Evolutionary conservation across 495 filamentous ascomycete species (phyloP).

Genomic region (Penicillium alfredii): DNA sequence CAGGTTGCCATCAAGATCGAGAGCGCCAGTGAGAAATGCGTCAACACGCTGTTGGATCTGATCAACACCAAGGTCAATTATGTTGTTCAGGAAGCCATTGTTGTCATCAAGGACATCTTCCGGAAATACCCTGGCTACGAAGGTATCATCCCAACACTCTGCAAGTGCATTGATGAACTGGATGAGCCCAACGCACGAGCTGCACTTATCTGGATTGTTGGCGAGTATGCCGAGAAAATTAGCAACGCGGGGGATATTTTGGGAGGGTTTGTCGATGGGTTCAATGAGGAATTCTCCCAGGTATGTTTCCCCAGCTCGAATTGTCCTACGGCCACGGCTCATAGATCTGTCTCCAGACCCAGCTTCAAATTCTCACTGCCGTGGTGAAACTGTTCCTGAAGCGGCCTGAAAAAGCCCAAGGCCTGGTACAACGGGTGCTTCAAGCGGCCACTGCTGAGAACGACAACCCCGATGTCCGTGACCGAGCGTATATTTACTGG

Average conservation of each 20-base stretch:
- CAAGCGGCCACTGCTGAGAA: constrained; percentile 89
- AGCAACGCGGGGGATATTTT: constrained; percentile 92
- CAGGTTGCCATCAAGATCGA: constrained; percentile 99
- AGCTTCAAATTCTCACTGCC: constrained; percentile 91
- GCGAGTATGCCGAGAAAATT: constrained; percentile 98
- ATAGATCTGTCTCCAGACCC: constrained; percentile 51
- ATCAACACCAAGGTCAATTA: constrained; percentile 98
- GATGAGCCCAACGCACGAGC: constrained; percentile 91
- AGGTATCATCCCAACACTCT: constrained; percentile 92
- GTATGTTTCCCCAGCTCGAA: no score
- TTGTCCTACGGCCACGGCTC: no score
- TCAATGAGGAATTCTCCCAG: constrained; percentile 88
- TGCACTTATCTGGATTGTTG: constrained; percentile 96
- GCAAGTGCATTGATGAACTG: constrained; percentile 93
- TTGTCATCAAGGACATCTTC: constrained; percentile 98
- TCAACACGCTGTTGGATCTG: constrained; percentile 86
- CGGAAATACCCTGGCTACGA: constrained; percentile 97
- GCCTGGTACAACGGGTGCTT: constrained; percentile 86
- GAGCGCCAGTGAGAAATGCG: constrained; percentile 84
- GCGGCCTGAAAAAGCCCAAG: constrained; percentile 87
- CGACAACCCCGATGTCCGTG: constrained; percentile 95
- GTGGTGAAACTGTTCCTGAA: constrained; percentile 97
- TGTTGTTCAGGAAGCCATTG: constrained; percentile 95
- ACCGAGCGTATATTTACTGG: constrained; percentile 98
- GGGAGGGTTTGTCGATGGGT: constrained; percentile 79